Conservation (phyloP, 768 basidiomycete genomes). For the Punctularia strigosozonata region DNA sequence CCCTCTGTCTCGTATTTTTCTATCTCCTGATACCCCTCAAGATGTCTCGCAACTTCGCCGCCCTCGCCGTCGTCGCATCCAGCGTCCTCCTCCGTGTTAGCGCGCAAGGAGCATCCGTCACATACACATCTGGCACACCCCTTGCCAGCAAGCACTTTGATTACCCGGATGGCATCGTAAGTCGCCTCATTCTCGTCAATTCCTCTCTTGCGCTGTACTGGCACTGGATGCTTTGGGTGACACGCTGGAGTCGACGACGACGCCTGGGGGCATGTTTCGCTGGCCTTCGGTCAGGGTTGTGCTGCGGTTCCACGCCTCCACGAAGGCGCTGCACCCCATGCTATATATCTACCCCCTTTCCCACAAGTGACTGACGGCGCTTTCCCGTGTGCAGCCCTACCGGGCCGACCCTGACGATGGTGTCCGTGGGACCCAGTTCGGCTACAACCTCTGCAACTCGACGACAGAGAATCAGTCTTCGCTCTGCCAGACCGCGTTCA, state of each 20-base stretch:
- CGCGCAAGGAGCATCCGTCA: no score
- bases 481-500: slow-evolving; percentile 57
- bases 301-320: no score
- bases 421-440: slow-evolving; percentile 44
- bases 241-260: no score
- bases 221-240: no score
- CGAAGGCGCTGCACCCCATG: no score
- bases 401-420: slow-evolving; percentile 31
- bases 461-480: slow-evolving; percentile 51
- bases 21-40: no score
- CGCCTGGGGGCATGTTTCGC: no score
- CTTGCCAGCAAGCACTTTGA: slow-evolving; percentile 15
- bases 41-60: no score
- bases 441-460: slow-evolving; percentile 60
- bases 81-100: slow-evolving; percentile 15
- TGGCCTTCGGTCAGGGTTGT: no score
- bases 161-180: slow-evolving; percentile 13
- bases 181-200: not conserved
- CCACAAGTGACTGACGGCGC: no score
- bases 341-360: no score
- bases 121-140: slow-evolving; percentile 17
- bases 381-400: slow-evolving; percentile 45
- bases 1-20: no score
- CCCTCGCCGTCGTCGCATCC: slow-evolving; percentile 10
- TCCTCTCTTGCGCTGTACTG: not conserved